These are phyloP conservation scores for Mesotaenium endlicherianum DNA, from an alignment of 139 green algal species.

Conservation along the genomic window DNA sequence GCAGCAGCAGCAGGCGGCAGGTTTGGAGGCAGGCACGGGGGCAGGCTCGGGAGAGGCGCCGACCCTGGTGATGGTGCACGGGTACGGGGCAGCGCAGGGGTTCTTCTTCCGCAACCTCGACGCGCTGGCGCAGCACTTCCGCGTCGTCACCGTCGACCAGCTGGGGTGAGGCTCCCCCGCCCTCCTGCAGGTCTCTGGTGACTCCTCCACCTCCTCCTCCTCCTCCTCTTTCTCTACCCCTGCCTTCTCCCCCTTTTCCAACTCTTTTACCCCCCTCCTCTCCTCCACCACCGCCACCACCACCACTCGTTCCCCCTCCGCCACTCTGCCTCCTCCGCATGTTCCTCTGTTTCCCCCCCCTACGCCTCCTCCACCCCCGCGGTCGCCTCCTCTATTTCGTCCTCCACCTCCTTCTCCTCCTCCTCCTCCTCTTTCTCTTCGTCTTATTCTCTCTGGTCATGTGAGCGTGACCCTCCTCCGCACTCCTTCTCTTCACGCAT, in stretches of 20 bases:
- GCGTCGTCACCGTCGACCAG: slow-evolving; percentile 38
- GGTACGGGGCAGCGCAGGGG: slow-evolving; percentile 38
- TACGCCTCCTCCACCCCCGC: not conserved
- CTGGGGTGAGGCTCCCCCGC: slow-evolving; percentile 16
- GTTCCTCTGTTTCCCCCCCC: not conserved
- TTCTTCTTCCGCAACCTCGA: slow-evolving; percentile 51
- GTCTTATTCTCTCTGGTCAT: not conserved
- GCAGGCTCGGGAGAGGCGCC: not conserved
- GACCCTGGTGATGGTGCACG: slow-evolving; percentile 45
- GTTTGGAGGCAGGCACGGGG: no score
- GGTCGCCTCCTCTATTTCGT: not conserved
- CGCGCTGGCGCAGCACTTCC: slow-evolving; percentile 22
- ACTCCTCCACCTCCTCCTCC: not conserved
- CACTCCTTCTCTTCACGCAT: not conserved
- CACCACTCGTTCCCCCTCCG: not conserved
- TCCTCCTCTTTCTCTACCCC: not conserved
- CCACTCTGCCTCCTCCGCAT: not conserved
- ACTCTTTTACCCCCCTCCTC: not conserved
- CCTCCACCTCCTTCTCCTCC: not conserved
- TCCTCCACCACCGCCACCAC: not conserved
- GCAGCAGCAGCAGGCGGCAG: no score
- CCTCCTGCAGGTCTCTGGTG: not conserved
- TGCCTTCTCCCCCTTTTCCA: not conserved
- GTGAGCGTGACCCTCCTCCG: not conserved
- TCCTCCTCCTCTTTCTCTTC: not conserved